A percentile compares a stretch with the other conserved stretches of the same genome.
phyloP scores from a whole-genome alignment of 2,329 filamentous ascomycete genomes.

The Claviceps humidiphila region DNA sequence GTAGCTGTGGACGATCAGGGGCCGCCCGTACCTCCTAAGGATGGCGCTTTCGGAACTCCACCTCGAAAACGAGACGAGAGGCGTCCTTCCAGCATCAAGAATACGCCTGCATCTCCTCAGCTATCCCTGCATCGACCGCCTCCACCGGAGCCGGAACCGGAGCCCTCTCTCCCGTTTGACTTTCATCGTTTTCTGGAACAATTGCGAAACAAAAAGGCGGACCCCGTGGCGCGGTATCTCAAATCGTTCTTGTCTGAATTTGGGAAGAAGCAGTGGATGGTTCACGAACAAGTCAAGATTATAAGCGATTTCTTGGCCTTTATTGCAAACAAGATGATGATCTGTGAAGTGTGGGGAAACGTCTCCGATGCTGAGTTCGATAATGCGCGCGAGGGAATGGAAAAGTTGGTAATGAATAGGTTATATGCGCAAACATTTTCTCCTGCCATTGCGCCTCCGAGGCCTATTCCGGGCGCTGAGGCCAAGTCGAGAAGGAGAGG shows the following conservation, averaged over 20 bases:
- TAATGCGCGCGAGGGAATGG: conserved; percentile 96
- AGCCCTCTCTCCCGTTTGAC: conserved; percentile 82
- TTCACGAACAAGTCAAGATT: conserved; percentile 98
- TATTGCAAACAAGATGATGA: conserved; percentile 95
- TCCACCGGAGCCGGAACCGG: conserved; percentile 61
- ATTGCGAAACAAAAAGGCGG: conserved; percentile 89
- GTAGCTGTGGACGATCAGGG: conserved; percentile 30
- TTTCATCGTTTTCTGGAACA: conserved; percentile 97
- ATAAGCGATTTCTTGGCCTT: conserved; percentile 93
- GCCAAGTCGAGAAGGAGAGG: conserved; percentile 56
- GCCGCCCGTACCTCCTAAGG: conserved; percentile 48
- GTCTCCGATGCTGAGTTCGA: conserved; percentile 96
- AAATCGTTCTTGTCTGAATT: conserved; percentile 93
- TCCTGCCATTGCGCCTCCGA: conserved; percentile 73
- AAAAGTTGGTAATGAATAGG: conserved; percentile 98
- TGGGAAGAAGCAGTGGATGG: conserved; percentile 97
- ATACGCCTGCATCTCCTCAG: conserved; percentile 31
- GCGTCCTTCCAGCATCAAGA: conserved; percentile 11
- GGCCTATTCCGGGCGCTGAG: conserved; percentile 55
- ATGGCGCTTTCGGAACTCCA: conserved; percentile 32
- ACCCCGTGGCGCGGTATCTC: conserved; percentile 89
- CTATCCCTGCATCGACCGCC: conserved; percentile 47
- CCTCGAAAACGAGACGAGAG: conserved; percentile 25
- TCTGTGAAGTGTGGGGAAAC: conserved; percentile 92
- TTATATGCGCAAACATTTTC: conserved; percentile 94